Base-by-base conservation (phyloP, 2,329 filamentous ascomycete genomes). In the Trichophaea hybrida region DNA sequence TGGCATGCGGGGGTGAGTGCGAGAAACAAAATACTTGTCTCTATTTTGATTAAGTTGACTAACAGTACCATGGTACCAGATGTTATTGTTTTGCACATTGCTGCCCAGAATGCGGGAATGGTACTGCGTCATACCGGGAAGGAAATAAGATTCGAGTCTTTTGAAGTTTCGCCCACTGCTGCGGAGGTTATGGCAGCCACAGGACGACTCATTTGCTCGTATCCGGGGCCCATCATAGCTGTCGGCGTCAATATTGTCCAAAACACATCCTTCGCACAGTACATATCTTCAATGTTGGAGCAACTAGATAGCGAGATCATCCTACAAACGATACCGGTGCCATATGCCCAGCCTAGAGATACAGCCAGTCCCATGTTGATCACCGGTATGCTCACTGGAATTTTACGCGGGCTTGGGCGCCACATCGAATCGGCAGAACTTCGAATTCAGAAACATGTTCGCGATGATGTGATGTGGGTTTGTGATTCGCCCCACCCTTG, bases 401-500 rank as follows among this genome's bases (percentile, higher is more conserved):
- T 78, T 3, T 63, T 80, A 1, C 68, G 69, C 10, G 70, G 73
- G 4, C 59, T 74, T 1, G 77, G 76, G 0, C 55, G 58, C 63
- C 3, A 51, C 5, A 40, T n/a, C 10, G 52, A 57, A 8, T 43
- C 38, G n/a, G n/a, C 51, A 5, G 33, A 50, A 3, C 17, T 53
- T n/a, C 69, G 71, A 0, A 72, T 82, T 24, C 46, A 50, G 48
- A 83, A 82, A 60, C 71, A 76, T 34, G 77, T 76, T 0, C 75
- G 77, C 1, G 78, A 82, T 44, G 79, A 82, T 12, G 73, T 80
- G 0, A 59, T 78, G 8, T 80, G 73, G 71, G 60, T 65, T 1
- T 50, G 69, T 58, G 59, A 60, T 13, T 61, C 61, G 0, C 44
- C 56, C 0, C 76, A 76, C 0, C 24, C 24, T 24, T 24, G 24